A percentile compares a stretch with the other conserved stretches of the same genome.
These are phyloP conservation scores for Penicillium chermesinum DNA, from an alignment of 495 filamentous ascomycete genomes.

Conservation along the genomic window DNA sequence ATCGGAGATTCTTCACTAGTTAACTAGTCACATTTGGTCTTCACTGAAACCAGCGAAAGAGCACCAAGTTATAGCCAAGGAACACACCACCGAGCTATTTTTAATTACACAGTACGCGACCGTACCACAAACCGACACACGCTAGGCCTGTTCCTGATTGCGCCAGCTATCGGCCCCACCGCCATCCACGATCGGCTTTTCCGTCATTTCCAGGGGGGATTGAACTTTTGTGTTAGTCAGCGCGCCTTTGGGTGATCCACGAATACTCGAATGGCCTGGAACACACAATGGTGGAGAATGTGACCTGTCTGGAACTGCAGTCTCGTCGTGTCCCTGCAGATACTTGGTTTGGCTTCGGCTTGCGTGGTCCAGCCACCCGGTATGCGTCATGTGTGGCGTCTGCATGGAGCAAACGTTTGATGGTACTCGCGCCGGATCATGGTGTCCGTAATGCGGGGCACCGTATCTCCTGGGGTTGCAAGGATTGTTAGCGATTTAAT, in stretches of 20 bases:
- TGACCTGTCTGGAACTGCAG: background rate
- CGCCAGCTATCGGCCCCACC: slow-evolving; percentile 4
- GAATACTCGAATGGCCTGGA: background rate
- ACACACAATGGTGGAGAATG: background rate
- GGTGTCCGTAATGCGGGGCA: too few species aligned
- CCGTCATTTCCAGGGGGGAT: background rate
- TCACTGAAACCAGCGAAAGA: too few species aligned
- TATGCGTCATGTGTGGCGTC: background rate
- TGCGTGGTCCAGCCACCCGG: background rate
- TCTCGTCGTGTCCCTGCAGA: background rate
- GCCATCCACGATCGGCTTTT: background rate
- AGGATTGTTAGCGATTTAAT: too few species aligned
- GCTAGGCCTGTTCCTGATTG: slow-evolving; percentile 41
- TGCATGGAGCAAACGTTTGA: background rate
- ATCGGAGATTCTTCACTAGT: too few species aligned
- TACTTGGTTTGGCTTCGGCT: background rate
- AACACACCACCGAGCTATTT: too few species aligned
- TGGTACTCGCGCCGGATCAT: too few species aligned
- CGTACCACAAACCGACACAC: slow-evolving; percentile 14
- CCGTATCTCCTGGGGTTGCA: too few species aligned
- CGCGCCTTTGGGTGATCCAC: too few species aligned
- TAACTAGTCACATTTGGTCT: too few species aligned
- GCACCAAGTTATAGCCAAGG: too few species aligned
- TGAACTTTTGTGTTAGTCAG: too few species aligned
- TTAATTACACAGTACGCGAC: slow-evolving; percentile 13